These are phyloP conservation scores for Phaeosphaeria sp. DNA, from an alignment of 2,329 filamentous ascomycete genomes.

Conservation along the genomic window DNA sequence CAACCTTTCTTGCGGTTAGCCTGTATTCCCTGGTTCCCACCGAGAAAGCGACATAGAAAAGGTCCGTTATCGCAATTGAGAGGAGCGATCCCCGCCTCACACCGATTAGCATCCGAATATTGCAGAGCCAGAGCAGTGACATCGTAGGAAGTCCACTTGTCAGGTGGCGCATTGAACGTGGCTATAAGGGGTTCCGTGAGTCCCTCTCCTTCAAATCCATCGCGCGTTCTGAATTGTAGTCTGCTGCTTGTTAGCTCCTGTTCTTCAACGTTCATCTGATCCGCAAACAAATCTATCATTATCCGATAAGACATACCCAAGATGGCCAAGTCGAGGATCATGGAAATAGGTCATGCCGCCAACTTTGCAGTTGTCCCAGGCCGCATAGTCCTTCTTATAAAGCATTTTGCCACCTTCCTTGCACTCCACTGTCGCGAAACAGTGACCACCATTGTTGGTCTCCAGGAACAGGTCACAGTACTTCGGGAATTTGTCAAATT, in stretches of 20 bases:
- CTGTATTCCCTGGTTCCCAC: background rate
- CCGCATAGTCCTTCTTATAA: background rate
- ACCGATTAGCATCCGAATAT: background rate
- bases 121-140: background rate
- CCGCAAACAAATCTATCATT: no score
- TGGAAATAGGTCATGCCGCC: background rate
- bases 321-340: background rate
- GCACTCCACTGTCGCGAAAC: background rate
- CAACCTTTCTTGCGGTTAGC: background rate
- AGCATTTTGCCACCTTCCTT: background rate
- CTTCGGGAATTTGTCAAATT: background rate
- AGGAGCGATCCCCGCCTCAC: background rate
- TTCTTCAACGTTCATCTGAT: no score
- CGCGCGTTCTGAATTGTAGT: background rate
- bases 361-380: background rate
- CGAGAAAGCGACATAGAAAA: background rate
- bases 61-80: background rate
- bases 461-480: background rate
- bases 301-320: background rate
- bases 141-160: no score
- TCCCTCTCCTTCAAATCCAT: background rate
- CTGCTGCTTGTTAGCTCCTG: background rate
- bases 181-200: background rate
- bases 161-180: no score
- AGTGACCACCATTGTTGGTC: background rate